Base-by-base conservation (phyloP, 2,329 filamentous ascomycete species). In the Thielaviopsis populi region DNA sequence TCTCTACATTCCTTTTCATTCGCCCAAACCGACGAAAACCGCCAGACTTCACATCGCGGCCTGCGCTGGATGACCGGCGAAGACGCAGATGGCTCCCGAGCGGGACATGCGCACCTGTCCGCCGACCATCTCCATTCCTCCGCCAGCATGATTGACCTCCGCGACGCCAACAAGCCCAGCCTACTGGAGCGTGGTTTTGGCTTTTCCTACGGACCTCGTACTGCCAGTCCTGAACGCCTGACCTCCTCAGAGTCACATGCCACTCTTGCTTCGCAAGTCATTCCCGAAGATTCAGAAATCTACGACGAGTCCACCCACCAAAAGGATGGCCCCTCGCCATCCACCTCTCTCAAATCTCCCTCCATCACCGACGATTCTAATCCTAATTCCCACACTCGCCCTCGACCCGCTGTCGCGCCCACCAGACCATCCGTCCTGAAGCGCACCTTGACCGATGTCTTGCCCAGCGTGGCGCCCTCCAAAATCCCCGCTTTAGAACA, bases 1-100 rank as follows among this genome's bases (percentile, higher is more conserved):
- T 99, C 94, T 5, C 78, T 99, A 58, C 94, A 99, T 74, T 99
- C 94, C 1, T 99, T 99, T 76, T 97, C 92, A 13, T 99, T 99
- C 74, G 90, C 94, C 48, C 89, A 95, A 69, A 91, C 96, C 74
- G 92, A 91, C 2, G 91, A 96, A 71, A 96, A 84, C 73, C 87
- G 94, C 63, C 91, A 97, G 73, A 95, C 90, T 77, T 87, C 96
- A 46, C 64, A 66, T 33, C 64, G 64, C 22, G 54, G 64, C 24
- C 61, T 56, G 41, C 74, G 99, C 70, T 96, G 95, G 75, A 83
- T 92, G 66, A 95, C 91, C 8, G 86, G 96, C 71, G 94, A 97
- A 73, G 97, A 97, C 71, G 40, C 64, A 48, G 61, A 90, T 77
- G 87, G 96, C 19, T 37, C 33, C 7, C 56, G 62, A 19, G 19